phyloP scores from a whole-genome alignment of 2,329 filamentous ascomycete species.

The Xylariaceae sp. region DNA sequence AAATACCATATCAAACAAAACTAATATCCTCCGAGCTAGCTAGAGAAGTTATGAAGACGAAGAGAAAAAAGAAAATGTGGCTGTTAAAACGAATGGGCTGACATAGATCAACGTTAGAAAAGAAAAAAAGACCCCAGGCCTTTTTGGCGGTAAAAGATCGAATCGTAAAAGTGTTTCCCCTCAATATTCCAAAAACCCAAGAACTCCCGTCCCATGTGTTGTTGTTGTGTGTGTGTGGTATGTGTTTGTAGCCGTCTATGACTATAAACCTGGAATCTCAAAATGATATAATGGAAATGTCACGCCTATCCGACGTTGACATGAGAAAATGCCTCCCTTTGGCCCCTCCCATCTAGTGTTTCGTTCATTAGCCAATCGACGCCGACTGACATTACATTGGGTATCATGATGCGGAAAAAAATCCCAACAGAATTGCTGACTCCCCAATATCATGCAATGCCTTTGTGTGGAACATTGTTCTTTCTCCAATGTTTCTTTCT shows the following conservation, averaged over 20 bases:
- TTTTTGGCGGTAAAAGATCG: too few relatives aligned
- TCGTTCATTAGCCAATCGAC: conserved; percentile 9
- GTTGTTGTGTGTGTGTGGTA: too few relatives aligned
- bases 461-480: conserved; percentile 10
- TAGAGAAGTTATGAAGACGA: too few relatives aligned
- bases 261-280: neutral
- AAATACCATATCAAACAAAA: too few relatives aligned
- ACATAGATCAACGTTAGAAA: neutral
- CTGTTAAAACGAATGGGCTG: too few relatives aligned
- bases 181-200: conserved; percentile 1
- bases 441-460: conserved; percentile 20
- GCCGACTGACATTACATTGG: conserved; percentile 17
- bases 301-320: neutral
- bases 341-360: conserved; percentile 10
- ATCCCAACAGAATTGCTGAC: conserved; percentile 17
- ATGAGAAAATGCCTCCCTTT: neutral
- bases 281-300: neutral
- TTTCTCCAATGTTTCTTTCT: conserved; percentile 17
- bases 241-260: conserved; percentile 7
- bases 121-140: neutral
- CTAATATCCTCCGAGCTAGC: too few relatives aligned
- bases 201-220: neutral
- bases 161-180: too few relatives aligned
- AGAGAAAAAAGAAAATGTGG: too few relatives aligned
- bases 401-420: conserved; percentile 27